Evolutionary conservation across 2,329 filamentous ascomycete species (phyloP), one percentile per base, ranked within the genome.

Genomic region (Aureobasidium sp.): DNA sequence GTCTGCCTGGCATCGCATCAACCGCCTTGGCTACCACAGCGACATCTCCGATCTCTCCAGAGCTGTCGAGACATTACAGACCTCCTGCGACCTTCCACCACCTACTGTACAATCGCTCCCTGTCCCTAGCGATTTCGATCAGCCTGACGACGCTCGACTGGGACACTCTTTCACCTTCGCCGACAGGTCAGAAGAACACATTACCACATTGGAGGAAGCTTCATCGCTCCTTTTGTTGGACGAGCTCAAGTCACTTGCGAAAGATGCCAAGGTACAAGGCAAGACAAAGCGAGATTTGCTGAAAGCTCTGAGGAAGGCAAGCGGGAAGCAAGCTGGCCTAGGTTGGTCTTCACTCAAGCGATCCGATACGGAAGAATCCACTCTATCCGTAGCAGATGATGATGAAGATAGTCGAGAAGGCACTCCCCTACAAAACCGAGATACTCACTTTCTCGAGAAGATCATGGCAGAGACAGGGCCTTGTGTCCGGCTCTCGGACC

Each of bases 221-320:
- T 89, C 90, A 0, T 85, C 87, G 0, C 78, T 97, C 0, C 76
- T 99, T 5, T 84, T 86, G n/a, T 78, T 97, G 0, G 91, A 97
- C 51, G 94, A 99, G 75, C 79, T 97, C 25, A 97, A 94, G 71
- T 72, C 74, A 0, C 75, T 99, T 12, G 90, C 91, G 1, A 97
- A 90, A 71, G 90, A 96, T 66, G 89, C 87, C 3, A 96, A 91
- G 68, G 82, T 95, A 0, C 85, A 89, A 68, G 93, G 93, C 1
- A 94, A 90, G 73, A 96, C 89, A 69, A 99, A 99, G 73, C 79
- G 83, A 39, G 91, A 95, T 39, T 76, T 97, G 8, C 76, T 92
- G 31, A 82, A 81, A 65, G 87, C 87, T n/a, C 79, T 97, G 9
- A 82, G 85, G n/a, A 82, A 81, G 56, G 84, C 86, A 69, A 93